Base-by-base conservation (phyloP, 352 stramenopile species). In the Pythium utonaiense region DNA sequence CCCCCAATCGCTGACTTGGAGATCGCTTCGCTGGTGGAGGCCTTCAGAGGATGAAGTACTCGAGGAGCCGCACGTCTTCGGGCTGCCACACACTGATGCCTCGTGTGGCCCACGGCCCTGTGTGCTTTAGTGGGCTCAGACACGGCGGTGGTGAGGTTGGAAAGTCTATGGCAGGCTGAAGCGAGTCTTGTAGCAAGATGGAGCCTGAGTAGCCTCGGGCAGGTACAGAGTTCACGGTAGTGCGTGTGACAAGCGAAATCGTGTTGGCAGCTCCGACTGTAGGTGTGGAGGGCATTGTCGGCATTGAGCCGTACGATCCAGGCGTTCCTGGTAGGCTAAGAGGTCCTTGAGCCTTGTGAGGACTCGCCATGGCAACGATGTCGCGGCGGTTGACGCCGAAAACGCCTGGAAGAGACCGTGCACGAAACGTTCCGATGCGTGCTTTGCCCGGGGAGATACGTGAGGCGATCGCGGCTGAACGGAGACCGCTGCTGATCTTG, bases 1-100 rank as follows among this genome's bases (percentile, higher is more conserved):
- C n/a, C n/a, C n/a, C n/a, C n/a, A n/a, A n/a, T n/a, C n/a, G n/a
- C n/a, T n/a, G n/a, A n/a, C n/a, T n/a, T n/a, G n/a, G n/a, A n/a
- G n/a, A n/a, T n/a, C n/a, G n/a, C n/a, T n/a, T n/a, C n/a, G n/a
- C n/a, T 25, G 24, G 10, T 19, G n/a, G 25, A 25, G 41, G 50
- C 19, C 6, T 31, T 71, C 64, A 88, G 31, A 89, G 58, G 52
- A 91, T 85, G 51, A 91, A 91, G 53, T 89, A 91, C 65, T 85
- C 73, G 51, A 91, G 78, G 12, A 89, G 64, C 60, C 66, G 79
- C 56, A 88, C 52, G 12, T 91, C 82, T 0, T 89, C 78, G 3
- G 68, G 72, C 12, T 71, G 66, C 75, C 73, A 82, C 7, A 30
- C 27, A 4, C 33, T 70, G 45, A 31, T 19, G 55, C 16, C 27